Evolutionary conservation across 306 rosid species (phyloP).

Genomic region (Trifolium pratense): DNA sequence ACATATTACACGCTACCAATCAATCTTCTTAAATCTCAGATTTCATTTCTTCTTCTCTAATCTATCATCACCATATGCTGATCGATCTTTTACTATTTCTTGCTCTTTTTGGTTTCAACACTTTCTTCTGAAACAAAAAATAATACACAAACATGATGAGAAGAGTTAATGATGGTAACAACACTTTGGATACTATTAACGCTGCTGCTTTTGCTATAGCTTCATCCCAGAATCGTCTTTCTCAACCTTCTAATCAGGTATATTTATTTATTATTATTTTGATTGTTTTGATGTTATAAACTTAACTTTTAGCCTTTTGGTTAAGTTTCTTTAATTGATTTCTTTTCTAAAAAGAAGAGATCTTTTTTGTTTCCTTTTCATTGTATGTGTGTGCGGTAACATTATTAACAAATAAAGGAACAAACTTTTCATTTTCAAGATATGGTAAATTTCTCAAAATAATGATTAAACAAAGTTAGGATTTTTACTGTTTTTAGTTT

Average conservation of each 20-base stretch:
- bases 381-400: background rate
- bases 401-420: conserved; percentile 30
- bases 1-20: conserved; percentile 28
- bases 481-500: conserved; percentile 42
- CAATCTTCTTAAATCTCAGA: background rate
- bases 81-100: background rate
- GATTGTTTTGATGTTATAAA: conserved; percentile 3
- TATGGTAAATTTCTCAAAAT: conserved; percentile 15
- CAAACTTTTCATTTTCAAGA: conserved; percentile 36
- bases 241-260: conserved; percentile 70
- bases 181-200: conserved; percentile 78
- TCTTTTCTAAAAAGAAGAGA: conserved; percentile 34
- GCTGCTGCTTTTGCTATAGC: conserved; percentile 94
- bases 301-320: background rate
- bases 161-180: conserved; percentile 53
- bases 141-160: conserved; percentile 57
- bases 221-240: conserved; percentile 62
- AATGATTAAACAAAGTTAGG: conserved; percentile 27
- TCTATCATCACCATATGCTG: background rate
- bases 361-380: background rate
- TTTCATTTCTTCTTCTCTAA: background rate
- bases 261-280: background rate
- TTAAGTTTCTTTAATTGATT: conserved; percentile 22
- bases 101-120: conserved; percentile 21
- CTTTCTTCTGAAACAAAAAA: background rate